phyloP scores from a whole-genome alignment of 352 stramenopile species.

The Elongisporangium undulatum region DNA sequence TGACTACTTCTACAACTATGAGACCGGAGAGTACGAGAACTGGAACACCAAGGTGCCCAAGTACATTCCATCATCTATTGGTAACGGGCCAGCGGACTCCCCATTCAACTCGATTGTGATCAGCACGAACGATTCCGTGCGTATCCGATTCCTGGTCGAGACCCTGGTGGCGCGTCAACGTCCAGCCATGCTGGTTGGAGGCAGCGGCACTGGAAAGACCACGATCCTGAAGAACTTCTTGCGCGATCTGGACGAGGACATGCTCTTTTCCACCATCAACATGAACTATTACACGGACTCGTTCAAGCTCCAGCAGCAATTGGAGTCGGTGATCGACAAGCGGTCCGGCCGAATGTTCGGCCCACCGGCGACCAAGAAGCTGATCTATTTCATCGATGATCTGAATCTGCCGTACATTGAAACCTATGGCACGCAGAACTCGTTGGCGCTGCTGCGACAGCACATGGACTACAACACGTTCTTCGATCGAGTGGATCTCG shows the following conservation, averaged over 20 bases:
- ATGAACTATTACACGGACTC: constrained; percentile 98
- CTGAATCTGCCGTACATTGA: constrained; percentile 97
- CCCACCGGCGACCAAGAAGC: constrained; percentile 92
- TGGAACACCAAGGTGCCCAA: constrained; percentile 93
- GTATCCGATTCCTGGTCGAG: constrained; percentile 94
- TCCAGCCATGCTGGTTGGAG: constrained; percentile 94
- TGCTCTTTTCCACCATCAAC: constrained; percentile 96
- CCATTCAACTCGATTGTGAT: constrained; percentile 97
- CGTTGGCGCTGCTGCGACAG: constrained; percentile 92
- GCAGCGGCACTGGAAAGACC: constrained; percentile 96
- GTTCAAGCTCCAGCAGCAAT: constrained; percentile 92
- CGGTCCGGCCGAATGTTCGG: constrained; percentile 94
- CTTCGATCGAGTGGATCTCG: constrained; percentile 93
- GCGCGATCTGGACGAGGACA: constrained; percentile 87
- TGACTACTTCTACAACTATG: constrained; percentile 97
- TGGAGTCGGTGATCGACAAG: constrained; percentile 97
- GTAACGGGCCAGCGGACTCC: constrained; percentile 89
- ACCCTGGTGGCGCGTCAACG: constrained; percentile 92
- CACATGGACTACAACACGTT: constrained; percentile 96
- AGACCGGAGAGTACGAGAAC: constrained; percentile 89
- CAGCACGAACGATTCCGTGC: constrained; percentile 94
- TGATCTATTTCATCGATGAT: constrained; percentile 97
- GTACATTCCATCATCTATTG: constrained; percentile 90
- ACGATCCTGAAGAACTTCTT: constrained; percentile 97
- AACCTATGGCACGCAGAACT: constrained; percentile 96